Evolutionary conservation across 2,329 filamentous ascomycete species (phyloP).

Genomic region (Dactylonectria macrodidyma): DNA sequence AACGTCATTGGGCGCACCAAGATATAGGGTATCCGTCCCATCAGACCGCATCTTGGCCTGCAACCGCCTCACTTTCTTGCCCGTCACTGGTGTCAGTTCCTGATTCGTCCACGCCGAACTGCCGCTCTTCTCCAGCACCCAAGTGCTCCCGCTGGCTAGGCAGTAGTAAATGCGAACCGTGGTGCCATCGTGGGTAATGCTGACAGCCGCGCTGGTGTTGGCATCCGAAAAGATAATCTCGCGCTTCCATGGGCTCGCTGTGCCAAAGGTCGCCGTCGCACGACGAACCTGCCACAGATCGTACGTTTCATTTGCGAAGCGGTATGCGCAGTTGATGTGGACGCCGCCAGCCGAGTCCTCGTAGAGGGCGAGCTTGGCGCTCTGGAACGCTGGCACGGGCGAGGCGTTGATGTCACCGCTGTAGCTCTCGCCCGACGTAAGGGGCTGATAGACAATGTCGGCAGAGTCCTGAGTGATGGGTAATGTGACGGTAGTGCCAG

Average conservation of each 20-base stretch:
- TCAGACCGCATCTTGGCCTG: constrained; percentile 36
- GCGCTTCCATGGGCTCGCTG: constrained; percentile 33
- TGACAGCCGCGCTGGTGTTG: constrained; percentile 39
- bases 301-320: constrained; percentile 36
- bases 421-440: constrained; percentile 43
- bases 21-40: constrained; percentile 38
- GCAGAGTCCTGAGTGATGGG: constrained; percentile 34
- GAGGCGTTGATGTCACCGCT: constrained; percentile 35
- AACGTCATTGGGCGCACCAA: constrained; percentile 36
- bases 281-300: constrained; percentile 38
- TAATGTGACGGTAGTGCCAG: constrained; percentile 20
- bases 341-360: constrained; percentile 34
- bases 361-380: constrained; percentile 41
- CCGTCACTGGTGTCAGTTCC: constrained; percentile 27
- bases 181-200: constrained; percentile 36
- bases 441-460: constrained; percentile 37
- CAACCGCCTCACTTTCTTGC: constrained; percentile 34
- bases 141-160: constrained; percentile 31
- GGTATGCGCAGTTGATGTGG: constrained; percentile 36
- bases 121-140: constrained; percentile 38
- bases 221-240: constrained; percentile 34
- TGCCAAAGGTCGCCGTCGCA: constrained; percentile 31
- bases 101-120: constrained; percentile 33
- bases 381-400: constrained; percentile 38
- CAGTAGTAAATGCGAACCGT: constrained; percentile 42